Evolutionary conservation across 2,329 filamentous ascomycete genomes (phyloP).

Genomic region (Laburnicola sp.): DNA sequence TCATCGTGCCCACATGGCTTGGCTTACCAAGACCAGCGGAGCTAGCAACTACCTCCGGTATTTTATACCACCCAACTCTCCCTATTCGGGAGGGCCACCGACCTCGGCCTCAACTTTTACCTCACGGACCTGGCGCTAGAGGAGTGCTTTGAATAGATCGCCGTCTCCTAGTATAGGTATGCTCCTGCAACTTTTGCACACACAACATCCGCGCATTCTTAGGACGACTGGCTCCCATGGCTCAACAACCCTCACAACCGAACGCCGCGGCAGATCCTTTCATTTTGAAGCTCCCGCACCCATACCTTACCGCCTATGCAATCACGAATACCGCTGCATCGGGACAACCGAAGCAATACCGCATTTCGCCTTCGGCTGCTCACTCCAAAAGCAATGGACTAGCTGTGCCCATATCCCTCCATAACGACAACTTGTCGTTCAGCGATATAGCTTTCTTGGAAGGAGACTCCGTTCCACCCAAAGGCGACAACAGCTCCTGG

Average conservation of each 20-base stretch:
- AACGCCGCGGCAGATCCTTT: constrained; percentile 24
- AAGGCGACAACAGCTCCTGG: constrained; percentile 47
- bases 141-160: too few relatives aligned
- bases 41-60: constrained; percentile 14
- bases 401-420: constrained; percentile 29
- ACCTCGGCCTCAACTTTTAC: constrained; percentile 33
- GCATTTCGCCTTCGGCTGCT: constrained; percentile 25
- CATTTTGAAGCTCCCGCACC: constrained; percentile 42
- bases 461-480: constrained; percentile 28
- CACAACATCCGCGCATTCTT: constrained; percentile 8
- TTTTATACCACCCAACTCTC: constrained; percentile 29
- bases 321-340: constrained; percentile 29
- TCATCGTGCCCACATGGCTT: constrained; percentile 32
- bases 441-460: constrained; percentile 33
- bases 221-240: constrained; percentile 21
- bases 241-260: constrained; percentile 21
- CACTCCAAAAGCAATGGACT: constrained; percentile 24
- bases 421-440: constrained; percentile 35
- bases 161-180: too few relatives aligned
- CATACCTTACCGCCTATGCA: constrained; percentile 43
- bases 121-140: constrained; percentile 7
- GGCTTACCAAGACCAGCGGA: constrained; percentile 18
- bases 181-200: too few relatives aligned
- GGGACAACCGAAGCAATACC: constrained; percentile 24
- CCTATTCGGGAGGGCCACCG: constrained; percentile 22